Percentiles rank a stretch among this genome's conserved stretches.
These are phyloP conservation scores for Mycena rebaudengoi DNA, from an alignment of 768 basidiomycete species.

Conservation along the genomic window DNA sequence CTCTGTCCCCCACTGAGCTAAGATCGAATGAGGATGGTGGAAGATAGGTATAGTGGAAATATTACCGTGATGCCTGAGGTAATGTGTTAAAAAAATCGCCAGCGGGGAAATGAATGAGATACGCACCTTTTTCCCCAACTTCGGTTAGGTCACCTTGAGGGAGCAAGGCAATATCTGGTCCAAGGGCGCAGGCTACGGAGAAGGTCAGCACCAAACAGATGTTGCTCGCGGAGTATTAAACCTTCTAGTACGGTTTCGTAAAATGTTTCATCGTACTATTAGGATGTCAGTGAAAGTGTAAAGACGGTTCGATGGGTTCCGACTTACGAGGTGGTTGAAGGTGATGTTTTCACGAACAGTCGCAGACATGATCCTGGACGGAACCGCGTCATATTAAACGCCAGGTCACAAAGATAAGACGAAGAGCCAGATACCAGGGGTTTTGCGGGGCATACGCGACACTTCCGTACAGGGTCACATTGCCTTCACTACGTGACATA, in stretches of 20 bases:
- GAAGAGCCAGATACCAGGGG: conserved; percentile 65
- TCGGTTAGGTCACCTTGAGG: conserved; percentile 86
- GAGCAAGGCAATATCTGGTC: conserved; percentile 80
- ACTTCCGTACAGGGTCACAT: conserved; percentile 71
- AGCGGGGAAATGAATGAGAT: background rate
- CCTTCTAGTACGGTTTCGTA: conserved; percentile 87
- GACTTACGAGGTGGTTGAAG: conserved; percentile 71
- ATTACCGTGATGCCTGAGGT: conserved; percentile 63
- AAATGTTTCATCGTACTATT: conserved; percentile 80
- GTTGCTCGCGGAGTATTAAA: conserved; percentile 30
- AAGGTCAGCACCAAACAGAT: background rate
- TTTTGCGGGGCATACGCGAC: conserved; percentile 89
- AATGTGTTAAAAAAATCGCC: background rate
- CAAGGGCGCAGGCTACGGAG: conserved; percentile 79
- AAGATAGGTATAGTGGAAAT: conserved; percentile 23
- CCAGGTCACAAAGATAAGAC: background rate
- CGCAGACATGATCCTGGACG: conserved; percentile 85
- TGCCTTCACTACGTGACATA: conserved; percentile 81
- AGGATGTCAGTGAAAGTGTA: background rate
- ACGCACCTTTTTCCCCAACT: conserved; percentile 82
- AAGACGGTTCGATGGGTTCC: background rate
- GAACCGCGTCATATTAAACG: background rate
- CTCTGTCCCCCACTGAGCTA: conserved; percentile 87
- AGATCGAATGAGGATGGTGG: background rate
- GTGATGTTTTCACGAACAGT: conserved; percentile 91